Evolutionary conservation across 2,329 filamentous ascomycete species (phyloP).

Genomic region (Diplodia mutila): DNA sequence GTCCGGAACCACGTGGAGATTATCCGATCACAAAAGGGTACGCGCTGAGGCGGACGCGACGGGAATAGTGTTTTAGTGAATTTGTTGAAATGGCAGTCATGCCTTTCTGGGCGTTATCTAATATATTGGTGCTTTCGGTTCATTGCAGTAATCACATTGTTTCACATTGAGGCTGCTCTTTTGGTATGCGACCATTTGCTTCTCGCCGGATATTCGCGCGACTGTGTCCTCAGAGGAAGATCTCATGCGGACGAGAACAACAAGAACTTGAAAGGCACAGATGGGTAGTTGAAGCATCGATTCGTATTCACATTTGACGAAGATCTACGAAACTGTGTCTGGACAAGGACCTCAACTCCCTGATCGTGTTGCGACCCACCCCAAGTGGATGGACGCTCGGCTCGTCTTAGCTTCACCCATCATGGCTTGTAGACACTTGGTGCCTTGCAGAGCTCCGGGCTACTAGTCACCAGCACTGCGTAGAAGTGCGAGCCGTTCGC

Average conservation of each 20-base stretch:
- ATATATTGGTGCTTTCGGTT: neutral
- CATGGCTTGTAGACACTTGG: neutral
- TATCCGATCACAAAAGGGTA: neutral
- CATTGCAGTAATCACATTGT: neutral
- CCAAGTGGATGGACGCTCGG: neutral
- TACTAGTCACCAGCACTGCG: conserved; percentile 15
- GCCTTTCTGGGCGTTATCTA: neutral
- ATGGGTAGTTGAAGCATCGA: neutral
- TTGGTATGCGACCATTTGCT: no score
- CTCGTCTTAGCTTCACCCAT: conserved; percentile 11
- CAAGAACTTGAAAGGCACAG: neutral
- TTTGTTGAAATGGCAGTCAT: neutral
- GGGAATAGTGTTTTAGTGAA: neutral
- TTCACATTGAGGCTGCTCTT: neutral
- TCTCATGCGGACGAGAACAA: neutral
- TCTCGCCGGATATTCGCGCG: no score
- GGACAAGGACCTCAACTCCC: no score
- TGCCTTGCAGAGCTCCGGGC: neutral
- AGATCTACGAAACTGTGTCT: neutral
- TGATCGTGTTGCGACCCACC: no score
- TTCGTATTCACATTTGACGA: neutral
- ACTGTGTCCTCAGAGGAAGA: neutral
- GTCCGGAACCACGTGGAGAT: neutral
- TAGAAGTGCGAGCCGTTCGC: conserved; percentile 7
- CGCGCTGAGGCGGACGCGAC: neutral